Percentiles rank a stretch among this genome's conserved stretches.
Evolutionary conservation across 2,329 filamentous ascomycete genomes (phyloP).

Genomic region (Apiospora pterosperma): DNA sequence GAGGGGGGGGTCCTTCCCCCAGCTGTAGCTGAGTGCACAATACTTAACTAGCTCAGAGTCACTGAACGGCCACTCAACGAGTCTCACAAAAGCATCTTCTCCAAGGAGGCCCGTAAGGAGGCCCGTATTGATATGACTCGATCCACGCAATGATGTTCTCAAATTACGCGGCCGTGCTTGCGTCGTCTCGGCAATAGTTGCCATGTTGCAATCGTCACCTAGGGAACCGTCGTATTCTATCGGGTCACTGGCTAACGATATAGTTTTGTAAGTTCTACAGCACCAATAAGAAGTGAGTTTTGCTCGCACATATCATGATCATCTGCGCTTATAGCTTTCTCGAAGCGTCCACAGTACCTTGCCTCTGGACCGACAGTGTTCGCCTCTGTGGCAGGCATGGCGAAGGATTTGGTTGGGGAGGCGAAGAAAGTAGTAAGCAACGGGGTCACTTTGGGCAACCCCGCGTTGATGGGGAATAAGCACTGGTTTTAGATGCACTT

Average conservation of each 20-base stretch:
- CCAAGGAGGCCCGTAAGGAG: not conserved
- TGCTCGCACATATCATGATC: too few relatives aligned
- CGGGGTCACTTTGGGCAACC: not conserved
- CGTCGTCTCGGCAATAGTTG: not conserved
- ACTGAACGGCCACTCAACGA: not conserved
- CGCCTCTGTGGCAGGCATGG: not conserved
- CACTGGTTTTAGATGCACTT: not conserved
- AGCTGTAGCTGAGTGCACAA: not conserved
- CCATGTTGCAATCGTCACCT: not conserved
- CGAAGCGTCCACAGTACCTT: too few relatives aligned
- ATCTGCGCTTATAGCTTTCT: too few relatives aligned
- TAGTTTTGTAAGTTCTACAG: too few relatives aligned
- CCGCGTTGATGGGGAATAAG: not conserved
- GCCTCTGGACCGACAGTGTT: too few relatives aligned
- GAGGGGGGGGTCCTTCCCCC: not conserved
- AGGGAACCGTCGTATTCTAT: not conserved
- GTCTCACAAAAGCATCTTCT: not conserved
- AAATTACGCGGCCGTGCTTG: not conserved
- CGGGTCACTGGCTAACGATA: too few relatives aligned
- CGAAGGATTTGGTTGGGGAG: not conserved
- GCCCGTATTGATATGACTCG: not conserved
- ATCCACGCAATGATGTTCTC: not conserved
- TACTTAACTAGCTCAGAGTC: not conserved
- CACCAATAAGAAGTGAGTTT: too few relatives aligned
- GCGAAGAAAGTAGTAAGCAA: not conserved